These are phyloP conservation scores for Antitrichia curtipendula DNA, from an alignment of 225 moss, liverwort and hornwort genomes.

Conservation along the genomic window DNA sequence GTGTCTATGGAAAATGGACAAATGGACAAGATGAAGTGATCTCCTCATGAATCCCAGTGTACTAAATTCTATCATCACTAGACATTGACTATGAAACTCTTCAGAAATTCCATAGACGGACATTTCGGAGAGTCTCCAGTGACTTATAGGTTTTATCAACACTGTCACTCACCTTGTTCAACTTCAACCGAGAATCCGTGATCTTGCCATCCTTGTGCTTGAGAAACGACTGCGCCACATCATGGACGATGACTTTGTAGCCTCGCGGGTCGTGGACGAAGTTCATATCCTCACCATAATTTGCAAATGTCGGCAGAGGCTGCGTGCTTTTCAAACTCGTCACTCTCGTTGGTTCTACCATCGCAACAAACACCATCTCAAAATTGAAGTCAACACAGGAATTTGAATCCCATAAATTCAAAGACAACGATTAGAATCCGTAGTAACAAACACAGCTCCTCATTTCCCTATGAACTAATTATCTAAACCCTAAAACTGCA, in stretches of 20 bases:
- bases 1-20: background rate
- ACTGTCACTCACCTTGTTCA: slow-evolving; percentile 27
- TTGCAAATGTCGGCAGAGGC: slow-evolving; percentile 41
- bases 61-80: background rate
- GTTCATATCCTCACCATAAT: slow-evolving; percentile 41
- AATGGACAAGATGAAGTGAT: background rate
- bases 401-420: background rate
- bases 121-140: background rate
- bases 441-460: background rate
- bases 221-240: slow-evolving; percentile 30
- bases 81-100: background rate
- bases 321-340: slow-evolving; percentile 70
- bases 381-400: background rate
- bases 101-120: no score
- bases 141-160: background rate
- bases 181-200: slow-evolving; percentile 37
- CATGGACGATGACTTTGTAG: slow-evolving; percentile 26
- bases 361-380: background rate
- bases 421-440: background rate
- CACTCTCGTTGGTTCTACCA: slow-evolving; percentile 58
- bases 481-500: background rate
- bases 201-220: slow-evolving; percentile 13
- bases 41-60: background rate
- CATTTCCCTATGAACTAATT: no score
- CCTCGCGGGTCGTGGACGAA: slow-evolving; percentile 61